Evolutionary conservation across 2,329 filamentous ascomycete species (phyloP).

Genomic region (Claviceps cyperi): DNA sequence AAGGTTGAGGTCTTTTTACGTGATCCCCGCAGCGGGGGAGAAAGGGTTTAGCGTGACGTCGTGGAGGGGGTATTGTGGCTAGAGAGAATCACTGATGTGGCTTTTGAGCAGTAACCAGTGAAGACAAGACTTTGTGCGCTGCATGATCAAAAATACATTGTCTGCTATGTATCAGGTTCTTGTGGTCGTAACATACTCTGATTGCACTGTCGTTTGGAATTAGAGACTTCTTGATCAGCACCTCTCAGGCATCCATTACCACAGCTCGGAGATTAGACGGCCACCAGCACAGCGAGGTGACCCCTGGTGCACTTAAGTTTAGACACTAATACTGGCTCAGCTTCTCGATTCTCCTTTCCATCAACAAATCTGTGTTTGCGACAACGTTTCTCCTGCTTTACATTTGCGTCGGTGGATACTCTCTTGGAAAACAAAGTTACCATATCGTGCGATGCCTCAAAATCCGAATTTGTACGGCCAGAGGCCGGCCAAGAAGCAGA

Average conservation of each 20-base stretch:
- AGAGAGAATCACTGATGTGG: not conserved
- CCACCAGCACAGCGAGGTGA: not conserved
- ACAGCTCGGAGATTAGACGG: not conserved
- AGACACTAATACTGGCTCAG: not conserved
- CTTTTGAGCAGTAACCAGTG: not conserved
- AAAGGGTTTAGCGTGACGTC: not conserved
- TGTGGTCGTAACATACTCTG: not conserved
- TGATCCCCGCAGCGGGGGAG: conserved; percentile 23
- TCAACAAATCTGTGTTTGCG: not conserved
- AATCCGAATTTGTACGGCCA: conserved; percentile 67
- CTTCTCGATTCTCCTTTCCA: not conserved
- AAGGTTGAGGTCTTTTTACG: conserved; percentile 13
- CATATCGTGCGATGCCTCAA: conserved; percentile 35
- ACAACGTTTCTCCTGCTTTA: not conserved
- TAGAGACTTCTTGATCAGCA: not conserved
- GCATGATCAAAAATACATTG: not conserved
- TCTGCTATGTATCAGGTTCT: not conserved
- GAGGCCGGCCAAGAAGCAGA: conserved; percentile 52
- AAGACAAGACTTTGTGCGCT: not conserved
- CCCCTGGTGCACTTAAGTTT: not conserved
- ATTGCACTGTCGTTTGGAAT: not conserved
- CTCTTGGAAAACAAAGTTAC: not conserved
- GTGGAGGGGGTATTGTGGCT: conserved; percentile 7
- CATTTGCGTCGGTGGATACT: not conserved
- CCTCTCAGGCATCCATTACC: not conserved